Evolutionary conservation across 148 eudicot species (phyloP), one percentile per base, ranked within the genome.

Genomic region (Cornus florida): DNA sequence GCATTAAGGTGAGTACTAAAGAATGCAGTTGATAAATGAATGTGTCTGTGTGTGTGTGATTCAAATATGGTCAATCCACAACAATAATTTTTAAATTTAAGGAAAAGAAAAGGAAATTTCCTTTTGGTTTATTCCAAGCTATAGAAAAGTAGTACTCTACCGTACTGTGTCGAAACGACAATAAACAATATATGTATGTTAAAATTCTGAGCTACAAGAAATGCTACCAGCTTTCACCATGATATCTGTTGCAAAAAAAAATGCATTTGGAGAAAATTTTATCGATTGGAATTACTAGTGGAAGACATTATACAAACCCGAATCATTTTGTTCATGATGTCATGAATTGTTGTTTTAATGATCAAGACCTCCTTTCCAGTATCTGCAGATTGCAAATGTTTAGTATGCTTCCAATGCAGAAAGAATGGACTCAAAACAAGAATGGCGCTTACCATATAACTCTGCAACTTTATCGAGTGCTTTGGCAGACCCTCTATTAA

Each of bases 381-480:
- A 76, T 89, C 99, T 96, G 94, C 64, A 86, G 19, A 70, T 79
- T 73, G 53, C 65, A 62, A 65, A 41, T 5, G 48, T 71, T 86
- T 65, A 80, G 77, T 62, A 77, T 64, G 32, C 38, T 69, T 72
- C 75, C 39, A 72, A 50, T 33, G 10, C 60, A 60, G 71, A 74
- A 6, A 65, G 38, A 23, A 82, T 48, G 74, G 70, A 71, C 20
- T 41, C 69, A 79, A 71, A 71, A 70, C 10, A 62, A 23, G 65
- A 82, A 50, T 76, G 65, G 69, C 56, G 67, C 20, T 46, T 70
- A 96, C 99, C 99, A 88, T 96, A 93, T 86, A 96, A 79, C 87
- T 93, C 99, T 67, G 95, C 98, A 82, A 96, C 99, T 93, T 96
- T 96, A 80, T 96, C 98, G 48, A 96, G 97, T 64, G 99, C 99